Evolutionary conservation across 306 rosid species (phyloP).

Genomic region (Sophora flavescens): DNA sequence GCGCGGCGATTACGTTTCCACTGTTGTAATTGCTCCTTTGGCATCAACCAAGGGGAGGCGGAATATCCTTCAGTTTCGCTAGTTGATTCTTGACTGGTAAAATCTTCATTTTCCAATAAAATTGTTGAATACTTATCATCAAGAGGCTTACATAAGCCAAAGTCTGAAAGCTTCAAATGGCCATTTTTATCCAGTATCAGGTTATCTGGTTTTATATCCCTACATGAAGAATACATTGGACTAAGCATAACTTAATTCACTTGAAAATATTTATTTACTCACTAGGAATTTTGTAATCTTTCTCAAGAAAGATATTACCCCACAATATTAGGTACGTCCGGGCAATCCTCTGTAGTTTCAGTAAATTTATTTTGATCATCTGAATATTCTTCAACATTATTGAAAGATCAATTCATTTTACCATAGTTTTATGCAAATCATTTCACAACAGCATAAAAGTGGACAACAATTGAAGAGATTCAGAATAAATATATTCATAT

Average conservation of each 20-base stretch:
- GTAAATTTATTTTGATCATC: slow-evolving; percentile 16
- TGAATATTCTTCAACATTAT: slow-evolving; percentile 9
- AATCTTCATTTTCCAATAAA: slow-evolving; percentile 86
- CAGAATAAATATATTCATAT: slow-evolving; percentile 23
- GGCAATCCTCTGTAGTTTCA: not conserved
- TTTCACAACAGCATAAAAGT: slow-evolving; percentile 28
- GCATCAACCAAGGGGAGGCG: slow-evolving; percentile 90
- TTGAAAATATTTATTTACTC: slow-evolving; percentile 24
- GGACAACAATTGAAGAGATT: slow-evolving; percentile 8
- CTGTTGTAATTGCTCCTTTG: slow-evolving; percentile 88
- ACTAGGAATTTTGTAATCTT: slow-evolving; percentile 34
- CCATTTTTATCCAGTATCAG: slow-evolving; percentile 94
- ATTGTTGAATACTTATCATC: slow-evolving; percentile 91
- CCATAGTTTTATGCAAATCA: slow-evolving; percentile 34
- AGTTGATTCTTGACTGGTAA: slow-evolving; percentile 64
- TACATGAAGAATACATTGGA: slow-evolving; percentile 53
- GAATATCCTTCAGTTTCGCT: slow-evolving; percentile 75
- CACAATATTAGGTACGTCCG: slow-evolving; percentile 9
- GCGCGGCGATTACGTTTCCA: slow-evolving; percentile 99
- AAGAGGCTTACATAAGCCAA: slow-evolving; percentile 97
- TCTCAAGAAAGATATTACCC: slow-evolving; percentile 18
- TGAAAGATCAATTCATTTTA: slow-evolving; percentile 12
- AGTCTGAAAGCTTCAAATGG: slow-evolving; percentile 99
- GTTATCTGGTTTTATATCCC: slow-evolving; percentile 99
- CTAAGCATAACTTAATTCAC: slow-evolving; percentile 43